Percentiles rank a stretch among this genome's conserved stretches.
Conservation (phyloP, 768 basidiomycete species). For the Mycena pura region DNA sequence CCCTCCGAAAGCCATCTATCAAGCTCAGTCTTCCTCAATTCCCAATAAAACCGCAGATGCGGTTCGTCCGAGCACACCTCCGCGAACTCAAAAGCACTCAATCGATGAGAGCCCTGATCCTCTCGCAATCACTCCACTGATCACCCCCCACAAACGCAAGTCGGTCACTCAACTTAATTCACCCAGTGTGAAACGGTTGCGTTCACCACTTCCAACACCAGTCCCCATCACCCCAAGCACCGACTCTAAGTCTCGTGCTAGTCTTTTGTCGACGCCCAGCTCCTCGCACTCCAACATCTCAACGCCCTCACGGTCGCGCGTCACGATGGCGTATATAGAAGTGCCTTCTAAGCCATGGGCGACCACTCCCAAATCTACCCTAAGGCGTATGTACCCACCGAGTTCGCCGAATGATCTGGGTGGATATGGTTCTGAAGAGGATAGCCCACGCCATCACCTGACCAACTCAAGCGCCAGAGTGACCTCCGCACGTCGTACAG, state of each 20-base stretch:
- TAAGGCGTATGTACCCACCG: conserved; percentile 17
- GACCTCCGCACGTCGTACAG: conserved; percentile 65
- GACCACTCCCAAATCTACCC: conserved; percentile 50
- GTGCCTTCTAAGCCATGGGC: conserved; percentile 52
- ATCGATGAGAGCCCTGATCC: conserved; percentile 62
- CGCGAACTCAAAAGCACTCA: conserved; percentile 26
- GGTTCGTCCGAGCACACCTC: conserved; percentile 35
- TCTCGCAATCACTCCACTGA: conserved; percentile 46
- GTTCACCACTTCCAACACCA: conserved; percentile 37
- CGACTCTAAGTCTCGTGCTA: conserved; percentile 21
- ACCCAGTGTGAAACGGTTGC: conserved; percentile 67
- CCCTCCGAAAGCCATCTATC: conserved; percentile 13
- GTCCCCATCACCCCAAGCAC: conserved; percentile 40
- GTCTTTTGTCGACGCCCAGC: conserved; percentile 43
- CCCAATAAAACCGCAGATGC: background rate
- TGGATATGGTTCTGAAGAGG: conserved; percentile 65
- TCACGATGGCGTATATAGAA: conserved; percentile 53
- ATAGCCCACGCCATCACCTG: conserved; percentile 38
- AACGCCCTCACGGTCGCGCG: conserved; percentile 32
- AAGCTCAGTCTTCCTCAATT: background rate
- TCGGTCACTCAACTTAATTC: conserved; percentile 63
- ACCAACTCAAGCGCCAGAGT: conserved; percentile 43
- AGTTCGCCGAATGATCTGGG: conserved; percentile 55
- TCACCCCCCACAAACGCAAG: conserved; percentile 79
- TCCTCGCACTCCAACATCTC: conserved; percentile 28